These are phyloP conservation scores for Xylariaceae sp. DNA, from an alignment of 2,329 filamentous ascomycete species.

Conservation along the genomic window DNA sequence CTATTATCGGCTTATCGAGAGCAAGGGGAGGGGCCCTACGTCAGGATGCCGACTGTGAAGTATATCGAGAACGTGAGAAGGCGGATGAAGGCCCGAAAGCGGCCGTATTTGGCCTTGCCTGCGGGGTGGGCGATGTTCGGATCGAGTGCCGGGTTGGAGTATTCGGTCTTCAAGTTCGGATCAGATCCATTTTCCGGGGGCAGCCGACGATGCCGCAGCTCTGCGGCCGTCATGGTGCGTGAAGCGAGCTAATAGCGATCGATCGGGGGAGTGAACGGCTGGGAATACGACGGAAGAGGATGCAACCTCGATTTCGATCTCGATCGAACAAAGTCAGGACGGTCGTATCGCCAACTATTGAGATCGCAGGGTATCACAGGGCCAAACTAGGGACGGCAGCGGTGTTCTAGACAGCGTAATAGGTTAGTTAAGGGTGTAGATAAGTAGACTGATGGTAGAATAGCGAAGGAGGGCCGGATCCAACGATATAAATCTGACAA, in stretches of 20 bases:
- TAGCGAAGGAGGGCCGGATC: neutral
- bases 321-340: neutral
- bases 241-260: conserved; percentile 8
- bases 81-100: conserved; percentile 53
- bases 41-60: conserved; percentile 51
- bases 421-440: neutral
- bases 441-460: neutral
- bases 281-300: neutral
- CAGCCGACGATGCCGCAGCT: conserved; percentile 41
- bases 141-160: conserved; percentile 23
- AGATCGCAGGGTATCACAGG: neutral
- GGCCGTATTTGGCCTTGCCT: conserved; percentile 57
- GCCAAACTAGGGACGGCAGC: neutral
- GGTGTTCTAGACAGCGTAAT: neutral
- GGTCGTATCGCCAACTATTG: neutral
- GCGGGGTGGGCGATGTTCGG: conserved; percentile 51
- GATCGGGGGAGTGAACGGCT: neutral
- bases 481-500: neutral
- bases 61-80: conserved; percentile 55
- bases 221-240: conserved; percentile 36
- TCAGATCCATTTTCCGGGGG: conserved; percentile 31
- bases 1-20: conserved; percentile 4
- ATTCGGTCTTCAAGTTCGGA: conserved; percentile 32
- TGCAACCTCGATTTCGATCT: neutral
- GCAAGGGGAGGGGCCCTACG: conserved; percentile 44